A percentile compares a stretch with the other conserved stretches of the same genome.
Evolutionary conservation across 768 basidiomycete genomes (phyloP).

Genomic region (Mycena kentingensis): DNA sequence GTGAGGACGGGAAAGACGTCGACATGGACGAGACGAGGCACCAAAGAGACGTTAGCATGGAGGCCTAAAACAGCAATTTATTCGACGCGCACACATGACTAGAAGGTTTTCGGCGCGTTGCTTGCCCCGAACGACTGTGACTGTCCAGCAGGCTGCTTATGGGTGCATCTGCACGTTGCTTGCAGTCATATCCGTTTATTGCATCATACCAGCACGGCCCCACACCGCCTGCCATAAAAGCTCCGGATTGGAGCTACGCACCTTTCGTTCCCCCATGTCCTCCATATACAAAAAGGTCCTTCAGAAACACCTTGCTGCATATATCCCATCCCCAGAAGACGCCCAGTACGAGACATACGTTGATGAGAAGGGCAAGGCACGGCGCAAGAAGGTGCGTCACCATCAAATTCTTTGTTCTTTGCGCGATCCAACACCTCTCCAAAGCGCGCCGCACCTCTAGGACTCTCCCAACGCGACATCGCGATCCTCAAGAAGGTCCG

Average conservation of each 20-base stretch:
- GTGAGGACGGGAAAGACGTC: background rate
- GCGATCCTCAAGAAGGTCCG: constrained; percentile 75
- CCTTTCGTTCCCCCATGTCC: too few species aligned
- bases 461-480: constrained; percentile 74
- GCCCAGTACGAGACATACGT: constrained; percentile 71
- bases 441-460: constrained; percentile 71
- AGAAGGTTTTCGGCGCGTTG: too few species aligned
- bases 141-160: too few species aligned
- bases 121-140: too few species aligned
- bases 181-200: constrained; percentile 1
- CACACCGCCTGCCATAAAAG: constrained; percentile 5
- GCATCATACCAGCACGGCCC: background rate
- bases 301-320: constrained; percentile 61
- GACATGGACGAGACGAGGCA: background rate
- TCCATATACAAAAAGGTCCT: constrained; percentile 64
- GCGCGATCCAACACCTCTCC: background rate
- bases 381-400: constrained; percentile 54
- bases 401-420: background rate
- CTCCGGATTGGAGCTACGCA: background rate
- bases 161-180: too few species aligned
- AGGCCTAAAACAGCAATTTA: background rate
- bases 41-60: background rate
- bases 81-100: background rate
- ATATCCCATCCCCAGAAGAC: constrained; percentile 71
- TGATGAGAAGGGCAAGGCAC: constrained; percentile 56